phyloP scores from a whole-genome alignment of 1,284 basidiomycete genomes.

The Waitea zeae region DNA sequence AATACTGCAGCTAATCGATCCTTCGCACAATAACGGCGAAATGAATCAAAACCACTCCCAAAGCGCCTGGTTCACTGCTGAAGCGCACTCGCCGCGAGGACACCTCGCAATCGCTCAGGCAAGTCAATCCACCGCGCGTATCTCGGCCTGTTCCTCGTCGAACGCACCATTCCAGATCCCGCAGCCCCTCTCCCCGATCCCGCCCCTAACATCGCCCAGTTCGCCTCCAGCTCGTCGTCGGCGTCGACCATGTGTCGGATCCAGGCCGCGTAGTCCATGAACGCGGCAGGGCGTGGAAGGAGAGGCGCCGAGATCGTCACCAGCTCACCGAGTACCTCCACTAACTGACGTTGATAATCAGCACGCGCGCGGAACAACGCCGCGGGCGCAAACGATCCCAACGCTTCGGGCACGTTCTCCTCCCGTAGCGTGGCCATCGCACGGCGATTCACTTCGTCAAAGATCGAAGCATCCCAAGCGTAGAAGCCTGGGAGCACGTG shows the following conservation, averaged over 20 bases:
- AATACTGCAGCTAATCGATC: no score
- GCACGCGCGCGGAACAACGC: conserved; percentile 21
- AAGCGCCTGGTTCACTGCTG: background rate
- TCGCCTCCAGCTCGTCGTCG: conserved; percentile 38
- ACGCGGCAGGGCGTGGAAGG: conserved; percentile 20
- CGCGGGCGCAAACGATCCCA: conserved; percentile 14
- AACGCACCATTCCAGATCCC: conserved; percentile 16
- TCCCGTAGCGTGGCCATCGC: conserved; percentile 24
- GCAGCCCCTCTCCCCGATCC: conserved; percentile 3
- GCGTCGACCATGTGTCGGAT: conserved; percentile 47
- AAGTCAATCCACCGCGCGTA: conserved; percentile 25
- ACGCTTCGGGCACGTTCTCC: conserved; percentile 6
- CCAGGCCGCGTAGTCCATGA: conserved; percentile 58
- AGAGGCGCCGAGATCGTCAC: conserved; percentile 19
- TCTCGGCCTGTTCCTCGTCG: conserved; percentile 38
- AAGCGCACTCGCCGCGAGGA: conserved; percentile 8
- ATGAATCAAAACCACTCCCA: no score
- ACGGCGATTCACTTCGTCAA: conserved; percentile 21
- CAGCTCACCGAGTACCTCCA: conserved; percentile 22
- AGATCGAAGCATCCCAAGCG: conserved; percentile 29
- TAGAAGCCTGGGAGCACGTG: conserved; percentile 13
- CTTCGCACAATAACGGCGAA: no score
- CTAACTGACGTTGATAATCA: conserved; percentile 22
- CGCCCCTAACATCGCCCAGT: no score
- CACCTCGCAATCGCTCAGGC: conserved; percentile 17